Evolutionary conservation across 208 protist species (phyloP), one percentile per base, ranked within the genome.

Genomic region (Lotmaria passim): DNA sequence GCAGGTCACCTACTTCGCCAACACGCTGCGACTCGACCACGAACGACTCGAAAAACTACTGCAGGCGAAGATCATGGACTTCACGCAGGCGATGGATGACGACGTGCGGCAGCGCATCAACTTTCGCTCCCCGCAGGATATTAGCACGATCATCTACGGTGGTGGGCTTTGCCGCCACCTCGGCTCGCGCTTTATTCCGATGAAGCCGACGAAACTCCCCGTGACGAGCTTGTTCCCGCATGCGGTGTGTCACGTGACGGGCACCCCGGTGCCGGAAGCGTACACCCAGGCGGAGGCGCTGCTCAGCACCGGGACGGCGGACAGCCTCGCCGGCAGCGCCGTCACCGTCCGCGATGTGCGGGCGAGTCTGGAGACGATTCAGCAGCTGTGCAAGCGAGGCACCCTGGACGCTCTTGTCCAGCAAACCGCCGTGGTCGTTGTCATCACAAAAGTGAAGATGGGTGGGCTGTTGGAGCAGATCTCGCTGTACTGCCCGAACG

Each of bases 91-190:
- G 33, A 91, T 96, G 86, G 91, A 96, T 58, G 83, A 90, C 66
- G 87, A 93, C 53, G 91, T 96, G 65, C 86, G 91, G 30, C 73
- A 78, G 64, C 78, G 79, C 48, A 93, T 96, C 82, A 96, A 96
- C 76, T 93, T 94, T 47, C 84, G 91, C 46, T 91, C 82, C 19
- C 81, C 91, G 51, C 88, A 96, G 75, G 91, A 96, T 47, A 96
- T 96, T 65, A 94, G 85, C 66, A 93, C 89, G 19, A 88, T 96
- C 70, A 96, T 96, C 62, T 96, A 96, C 66, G 91, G 91, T 48
- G 91, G 91, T 2, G 85, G 79, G 0, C 70, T 96, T 39, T 94
- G 91, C 62, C 86, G 91, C 30, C 83, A 96, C 73, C 77, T 96
- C 33, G 77, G 83, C 47, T 80, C 86, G 0, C 78, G 89, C 28